These are phyloP conservation scores for Trapa bicornis DNA, from an alignment of 345 rosid genomes.

Conservation along the genomic window DNA sequence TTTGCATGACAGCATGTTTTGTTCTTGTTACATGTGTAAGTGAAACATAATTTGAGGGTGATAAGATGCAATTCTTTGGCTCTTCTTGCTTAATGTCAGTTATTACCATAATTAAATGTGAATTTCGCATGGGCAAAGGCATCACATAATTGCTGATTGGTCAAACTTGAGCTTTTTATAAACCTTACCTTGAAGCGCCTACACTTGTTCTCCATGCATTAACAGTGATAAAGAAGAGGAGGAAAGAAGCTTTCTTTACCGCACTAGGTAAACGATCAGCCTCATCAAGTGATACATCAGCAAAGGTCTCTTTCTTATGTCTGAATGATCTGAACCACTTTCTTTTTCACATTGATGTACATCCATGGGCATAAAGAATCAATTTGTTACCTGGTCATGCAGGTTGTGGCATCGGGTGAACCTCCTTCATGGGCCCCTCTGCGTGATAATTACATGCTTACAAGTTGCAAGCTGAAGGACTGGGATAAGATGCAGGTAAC, in stretches of 20 bases:
- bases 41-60: neutral
- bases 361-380: neutral
- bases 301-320: conserved; percentile 30
- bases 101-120: neutral
- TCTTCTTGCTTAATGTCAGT: neutral
- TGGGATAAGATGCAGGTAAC: conserved; percentile 84
- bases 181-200: neutral
- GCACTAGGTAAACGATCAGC: conserved; percentile 55
- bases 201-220: neutral
- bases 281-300: conserved; percentile 15
- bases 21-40: neutral
- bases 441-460: conserved; percentile 81
- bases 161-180: neutral
- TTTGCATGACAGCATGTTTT: neutral
- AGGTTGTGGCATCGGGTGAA: conserved; percentile 33
- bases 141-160: neutral
- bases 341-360: neutral
- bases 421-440: conserved; percentile 95
- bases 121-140: neutral
- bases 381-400: conserved; percentile 2
- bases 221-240: conserved; percentile 64
- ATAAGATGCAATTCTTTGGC: neutral
- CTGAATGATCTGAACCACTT: neutral
- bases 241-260: conserved; percentile 79
- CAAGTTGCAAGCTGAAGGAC: conserved; percentile 67